phyloP scores from a whole-genome alignment of 73 alveolate genomes.

The Paramecium sonneborni region DNA sequence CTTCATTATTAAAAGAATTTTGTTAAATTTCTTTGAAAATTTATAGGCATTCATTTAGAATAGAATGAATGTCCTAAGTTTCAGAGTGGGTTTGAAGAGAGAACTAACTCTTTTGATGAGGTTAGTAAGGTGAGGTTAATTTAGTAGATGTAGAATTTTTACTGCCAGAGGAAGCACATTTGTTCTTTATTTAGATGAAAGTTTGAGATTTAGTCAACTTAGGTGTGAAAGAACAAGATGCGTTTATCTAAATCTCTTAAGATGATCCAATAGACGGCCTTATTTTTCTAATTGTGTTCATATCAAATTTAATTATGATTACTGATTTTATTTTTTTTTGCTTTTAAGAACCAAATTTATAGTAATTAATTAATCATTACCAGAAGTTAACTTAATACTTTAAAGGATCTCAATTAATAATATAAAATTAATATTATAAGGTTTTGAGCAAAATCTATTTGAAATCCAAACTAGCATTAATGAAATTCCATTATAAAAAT shows the following conservation, averaged over 20 bases:
- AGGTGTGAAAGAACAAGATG: neutral
- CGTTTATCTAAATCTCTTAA: neutral
- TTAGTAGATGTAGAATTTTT: neutral
- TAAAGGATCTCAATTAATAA: neutral
- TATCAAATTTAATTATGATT: neutral
- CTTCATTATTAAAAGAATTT: neutral
- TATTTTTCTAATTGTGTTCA: neutral
- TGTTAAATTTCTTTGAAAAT: neutral
- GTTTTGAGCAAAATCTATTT: neutral
- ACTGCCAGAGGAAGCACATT: neutral
- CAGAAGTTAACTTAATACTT: neutral
- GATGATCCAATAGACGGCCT: neutral
- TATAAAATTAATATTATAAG: neutral
- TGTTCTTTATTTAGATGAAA: neutral
- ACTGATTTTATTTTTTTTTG: neutral
- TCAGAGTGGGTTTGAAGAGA: neutral
- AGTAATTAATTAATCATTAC: neutral
- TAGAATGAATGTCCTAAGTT: neutral
- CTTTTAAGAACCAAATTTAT: neutral
- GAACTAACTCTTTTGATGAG: neutral
- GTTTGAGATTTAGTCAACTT: conserved; percentile 4
- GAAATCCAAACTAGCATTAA: neutral
- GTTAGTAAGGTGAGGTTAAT: neutral
- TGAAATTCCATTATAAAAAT: neutral
- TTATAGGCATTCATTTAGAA: neutral